A percentile compares a stretch with the other conserved stretches of the same genome.
Evolutionary conservation across 177 flowering plant genomes (phyloP).

Genomic region (Tripterygium wilfordii): DNA sequence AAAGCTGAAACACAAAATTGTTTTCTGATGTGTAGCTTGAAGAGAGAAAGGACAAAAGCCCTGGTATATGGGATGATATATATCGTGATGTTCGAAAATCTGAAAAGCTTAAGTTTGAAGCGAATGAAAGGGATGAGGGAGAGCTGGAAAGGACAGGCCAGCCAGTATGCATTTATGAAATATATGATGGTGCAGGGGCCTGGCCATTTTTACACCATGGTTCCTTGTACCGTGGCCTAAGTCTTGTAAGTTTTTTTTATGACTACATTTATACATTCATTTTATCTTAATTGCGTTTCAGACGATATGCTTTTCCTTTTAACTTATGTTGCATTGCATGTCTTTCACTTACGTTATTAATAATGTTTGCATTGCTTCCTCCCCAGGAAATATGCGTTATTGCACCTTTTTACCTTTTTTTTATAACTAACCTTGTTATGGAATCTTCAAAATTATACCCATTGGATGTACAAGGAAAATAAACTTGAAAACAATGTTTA

Average conservation of each 20-base stretch:
- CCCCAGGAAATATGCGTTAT: no score
- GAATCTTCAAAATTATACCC: no score
- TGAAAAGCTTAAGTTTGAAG: constrained; percentile 76
- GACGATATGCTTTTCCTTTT: no score
- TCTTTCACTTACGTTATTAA: no score
- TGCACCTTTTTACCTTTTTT: no score
- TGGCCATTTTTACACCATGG: constrained; percentile 97
- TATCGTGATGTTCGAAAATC: constrained; percentile 80
- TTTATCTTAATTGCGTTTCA: no score
- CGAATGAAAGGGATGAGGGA: constrained; percentile 95
- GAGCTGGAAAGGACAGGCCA: constrained; percentile 97
- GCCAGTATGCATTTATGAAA: constrained; percentile 84
- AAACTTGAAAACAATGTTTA: no score
- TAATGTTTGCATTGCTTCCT: no score
- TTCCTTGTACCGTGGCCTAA: constrained; percentile 92
- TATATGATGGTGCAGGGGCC: constrained; percentile 76
- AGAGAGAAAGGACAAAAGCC: constrained; percentile 66
- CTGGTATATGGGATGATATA: constrained; percentile 78
- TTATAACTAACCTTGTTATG: no score
- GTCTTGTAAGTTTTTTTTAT: constrained; percentile 68
- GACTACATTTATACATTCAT: no score
- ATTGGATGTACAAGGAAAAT: no score
- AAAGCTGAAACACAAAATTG: constrained; percentile 8
- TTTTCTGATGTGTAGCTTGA: constrained; percentile 44
- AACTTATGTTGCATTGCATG: no score